Base-by-base conservation (phyloP, 805 yeast species). In the Pichia gijzeniarum region DNA sequence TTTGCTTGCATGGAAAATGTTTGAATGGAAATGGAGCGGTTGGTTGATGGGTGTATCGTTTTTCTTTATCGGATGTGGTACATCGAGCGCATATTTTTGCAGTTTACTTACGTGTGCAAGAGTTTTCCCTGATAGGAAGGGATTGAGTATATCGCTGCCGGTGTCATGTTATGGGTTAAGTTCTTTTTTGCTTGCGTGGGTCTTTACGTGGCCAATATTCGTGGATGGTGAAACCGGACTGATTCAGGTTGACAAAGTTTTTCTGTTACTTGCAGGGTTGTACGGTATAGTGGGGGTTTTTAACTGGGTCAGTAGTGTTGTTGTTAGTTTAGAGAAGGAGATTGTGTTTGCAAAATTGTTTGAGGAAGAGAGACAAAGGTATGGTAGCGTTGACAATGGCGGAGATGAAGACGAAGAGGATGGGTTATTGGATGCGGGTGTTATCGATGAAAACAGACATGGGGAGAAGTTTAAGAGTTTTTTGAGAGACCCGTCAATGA, bases 91-190 rank as follows among this genome's bases (percentile, higher is more conserved):
- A 35, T 85, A 81, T 63, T 84, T 85, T 57, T 74, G 84, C 50
- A 76, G 86, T 38, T 65, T 85, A 50, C 63, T 85, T 27, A 84
- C 95, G 1, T 87, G 96, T 65, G 95, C 96, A 2, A 80, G 85
- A 55, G 75, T 89, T n/a, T 85, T 79, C 57, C 95, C 95, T 0
- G 69, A 77, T 34, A 71, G 73, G 40, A 85, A 87, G 48, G 83
- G 95, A 2, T 63, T 91, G 45, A 85, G 95, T 28, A 87, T 91
- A 37, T 83, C 95, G 43, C 73, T 85, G 38, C 99, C 99, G 0
- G 90, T 91, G 2, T 77, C 95, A 0, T 83, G 83, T 51, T 90
- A 84, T 62, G 99, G 98, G 1, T 57, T 88, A 27, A 83, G 95
- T 5, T 77, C 95, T 2, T 68, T 93, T 45, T 63, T 90, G 40